Percentiles rank a stretch among this genome's conserved stretches.
These are phyloP conservation scores for Lecanicillium sp. DNA, from an alignment of 2,329 filamentous ascomycete genomes.

Conservation along the genomic window DNA sequence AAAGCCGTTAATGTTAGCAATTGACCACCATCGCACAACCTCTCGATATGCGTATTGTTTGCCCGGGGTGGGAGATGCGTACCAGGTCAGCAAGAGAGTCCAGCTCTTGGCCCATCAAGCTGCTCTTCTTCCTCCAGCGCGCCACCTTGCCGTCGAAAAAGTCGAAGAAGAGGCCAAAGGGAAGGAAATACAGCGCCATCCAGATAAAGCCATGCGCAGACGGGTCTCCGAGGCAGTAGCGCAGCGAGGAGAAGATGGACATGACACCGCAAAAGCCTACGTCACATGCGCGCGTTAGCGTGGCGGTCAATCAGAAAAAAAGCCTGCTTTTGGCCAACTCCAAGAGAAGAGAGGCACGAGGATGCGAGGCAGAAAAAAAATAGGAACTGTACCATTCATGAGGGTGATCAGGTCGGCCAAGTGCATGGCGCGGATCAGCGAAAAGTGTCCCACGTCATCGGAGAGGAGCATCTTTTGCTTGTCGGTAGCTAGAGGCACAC, in stretches of 20 bases:
- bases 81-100: constrained; percentile 94
- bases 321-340: no score
- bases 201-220: constrained; percentile 63
- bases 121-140: constrained; percentile 93
- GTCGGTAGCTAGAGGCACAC: constrained; percentile 47
- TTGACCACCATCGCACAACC: not conserved
- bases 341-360: no score
- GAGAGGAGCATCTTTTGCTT: constrained; percentile 71
- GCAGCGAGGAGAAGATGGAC: constrained; percentile 91
- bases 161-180: constrained; percentile 92
- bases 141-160: constrained; percentile 97
- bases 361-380: no score
- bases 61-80: no score
- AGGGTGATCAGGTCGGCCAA: constrained; percentile 79
- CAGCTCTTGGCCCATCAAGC: constrained; percentile 94
- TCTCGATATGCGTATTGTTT: no score
- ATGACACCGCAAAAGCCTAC: constrained; percentile 78
- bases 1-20: no score
- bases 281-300: constrained; percentile 7
- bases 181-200: constrained; percentile 78
- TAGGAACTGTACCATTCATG: constrained; percentile 53
- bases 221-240: constrained; percentile 76
- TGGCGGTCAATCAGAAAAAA: not conserved
- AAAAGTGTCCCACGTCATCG: constrained; percentile 66
- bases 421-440: constrained; percentile 61